These are phyloP conservation scores for Microcyclospora tardicrescens DNA, from an alignment of 2,329 filamentous ascomycete genomes.

Conservation along the genomic window DNA sequence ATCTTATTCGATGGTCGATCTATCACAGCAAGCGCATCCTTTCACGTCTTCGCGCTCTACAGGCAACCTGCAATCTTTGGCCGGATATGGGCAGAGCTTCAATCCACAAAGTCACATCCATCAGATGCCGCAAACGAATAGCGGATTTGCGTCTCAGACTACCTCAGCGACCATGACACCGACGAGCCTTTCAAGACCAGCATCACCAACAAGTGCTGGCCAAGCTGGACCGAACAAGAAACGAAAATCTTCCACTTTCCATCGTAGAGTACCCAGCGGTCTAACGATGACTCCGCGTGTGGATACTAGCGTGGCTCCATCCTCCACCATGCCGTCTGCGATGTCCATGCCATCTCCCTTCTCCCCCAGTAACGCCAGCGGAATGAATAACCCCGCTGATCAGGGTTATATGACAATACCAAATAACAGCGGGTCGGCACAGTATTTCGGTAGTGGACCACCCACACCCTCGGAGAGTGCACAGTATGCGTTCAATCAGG, in stretches of 20 bases:
- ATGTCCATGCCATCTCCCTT: conserved; percentile 23
- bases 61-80: conserved; percentile 49
- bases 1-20: conserved; percentile 27
- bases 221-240: conserved; percentile 62
- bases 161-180: conserved; percentile 41
- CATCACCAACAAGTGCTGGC: conserved; percentile 48
- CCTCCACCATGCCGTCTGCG: conserved; percentile 16
- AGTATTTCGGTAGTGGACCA: conserved; percentile 20
- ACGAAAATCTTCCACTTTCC: conserved; percentile 47
- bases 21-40: conserved; percentile 26
- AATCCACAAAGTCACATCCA: conserved; percentile 24
- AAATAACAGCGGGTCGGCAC: conserved; percentile 15
- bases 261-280: conserved; percentile 54
- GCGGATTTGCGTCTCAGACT: conserved; percentile 21
- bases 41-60: conserved; percentile 49
- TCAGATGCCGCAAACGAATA: conserved; percentile 14
- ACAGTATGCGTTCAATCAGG: conserved; percentile 14
- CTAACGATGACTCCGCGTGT: conserved; percentile 67
- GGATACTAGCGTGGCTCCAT: conserved; percentile 39
- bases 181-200: conserved; percentile 56
- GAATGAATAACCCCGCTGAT: conserved; percentile 17
- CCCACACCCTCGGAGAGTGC: conserved; percentile 18
- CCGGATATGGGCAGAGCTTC: conserved; percentile 14
- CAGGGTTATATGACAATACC: conserved; percentile 23
- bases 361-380: conserved; percentile 26